phyloP scores from a whole-genome alignment of 352 stramenopile species.

The Elongisporangium undulatum region DNA sequence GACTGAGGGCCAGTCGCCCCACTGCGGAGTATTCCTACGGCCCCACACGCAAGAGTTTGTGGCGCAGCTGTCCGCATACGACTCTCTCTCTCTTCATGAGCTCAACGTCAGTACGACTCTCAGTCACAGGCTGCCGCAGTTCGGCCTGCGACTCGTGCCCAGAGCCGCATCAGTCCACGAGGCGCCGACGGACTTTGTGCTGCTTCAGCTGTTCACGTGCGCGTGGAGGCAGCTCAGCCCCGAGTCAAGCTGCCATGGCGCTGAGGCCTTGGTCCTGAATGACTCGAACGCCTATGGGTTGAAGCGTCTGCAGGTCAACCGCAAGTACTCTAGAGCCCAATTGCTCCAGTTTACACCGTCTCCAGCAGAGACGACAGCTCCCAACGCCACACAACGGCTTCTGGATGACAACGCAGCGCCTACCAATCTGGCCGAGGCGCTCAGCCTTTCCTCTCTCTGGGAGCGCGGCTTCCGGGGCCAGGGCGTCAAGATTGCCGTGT shows the following conservation, averaged over 20 bases:
- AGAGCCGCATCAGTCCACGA: slow-evolving; percentile 22
- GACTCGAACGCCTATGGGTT: not conserved
- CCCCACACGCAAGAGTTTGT: slow-evolving; percentile 31
- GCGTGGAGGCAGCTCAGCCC: not conserved
- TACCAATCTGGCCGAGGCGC: slow-evolving; percentile 36
- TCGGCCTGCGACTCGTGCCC: slow-evolving; percentile 19
- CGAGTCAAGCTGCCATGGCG: not conserved
- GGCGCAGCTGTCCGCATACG: slow-evolving; percentile 28
- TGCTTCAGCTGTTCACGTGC: slow-evolving; percentile 47
- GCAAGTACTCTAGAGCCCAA: not conserved
- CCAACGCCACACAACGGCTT: not conserved
- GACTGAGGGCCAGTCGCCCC: not conserved
- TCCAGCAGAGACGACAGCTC: not conserved
- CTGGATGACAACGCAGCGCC: not conserved
- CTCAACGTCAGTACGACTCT: slow-evolving; percentile 19
- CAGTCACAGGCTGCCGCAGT: slow-evolving; percentile 7
- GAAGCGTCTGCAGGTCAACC: not conserved
- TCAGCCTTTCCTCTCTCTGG: slow-evolving; percentile 52
- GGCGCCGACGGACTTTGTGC: slow-evolving; percentile 60
- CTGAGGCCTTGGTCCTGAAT: not conserved
- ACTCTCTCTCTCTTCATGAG: slow-evolving; percentile 22
- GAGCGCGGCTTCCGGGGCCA: slow-evolving; percentile 57
- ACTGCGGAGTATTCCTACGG: slow-evolving; percentile 32
- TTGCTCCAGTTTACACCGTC: not conserved
- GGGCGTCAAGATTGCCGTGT: slow-evolving; percentile 81